Evolutionary conservation across 805 yeast species (phyloP).

Genomic region (Clavispora carvajalis): DNA sequence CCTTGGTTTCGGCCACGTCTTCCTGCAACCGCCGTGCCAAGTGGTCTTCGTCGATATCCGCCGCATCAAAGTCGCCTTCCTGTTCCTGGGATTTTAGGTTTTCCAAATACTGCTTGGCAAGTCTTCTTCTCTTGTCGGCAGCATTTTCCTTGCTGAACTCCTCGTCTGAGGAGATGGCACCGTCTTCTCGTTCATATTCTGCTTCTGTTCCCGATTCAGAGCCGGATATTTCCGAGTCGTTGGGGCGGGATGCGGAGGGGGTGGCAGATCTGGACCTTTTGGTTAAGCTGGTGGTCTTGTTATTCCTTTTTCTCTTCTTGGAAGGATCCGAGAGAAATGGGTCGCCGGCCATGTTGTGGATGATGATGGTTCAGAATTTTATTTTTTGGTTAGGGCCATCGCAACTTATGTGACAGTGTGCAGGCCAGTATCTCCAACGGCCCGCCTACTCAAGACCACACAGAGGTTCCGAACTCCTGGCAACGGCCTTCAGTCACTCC

Average conservation of each 20-base stretch:
- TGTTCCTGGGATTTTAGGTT: constrained; percentile 58
- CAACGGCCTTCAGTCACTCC: too few relatives aligned
- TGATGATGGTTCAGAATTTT: neutral
- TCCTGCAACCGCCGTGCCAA: constrained; percentile 72
- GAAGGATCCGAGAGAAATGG: constrained; percentile 61
- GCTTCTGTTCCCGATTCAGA: constrained; percentile 18
- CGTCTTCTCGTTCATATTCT: constrained; percentile 9
- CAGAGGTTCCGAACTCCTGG: too few relatives aligned
- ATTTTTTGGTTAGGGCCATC: neutral
- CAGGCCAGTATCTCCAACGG: neutral
- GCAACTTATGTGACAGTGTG: neutral
- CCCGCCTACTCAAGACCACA: too few relatives aligned
- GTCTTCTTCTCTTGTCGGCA: constrained; percentile 88
- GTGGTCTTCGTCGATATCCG: constrained; percentile 83
- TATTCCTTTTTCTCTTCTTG: constrained; percentile 41
- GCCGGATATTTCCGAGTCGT: constrained; percentile 55
- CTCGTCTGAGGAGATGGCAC: constrained; percentile 55
- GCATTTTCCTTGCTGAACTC: constrained; percentile 73
- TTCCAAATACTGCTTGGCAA: constrained; percentile 88
- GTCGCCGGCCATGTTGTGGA: constrained; percentile 45
- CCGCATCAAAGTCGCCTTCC: constrained; percentile 72
- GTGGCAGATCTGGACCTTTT: constrained; percentile 14
- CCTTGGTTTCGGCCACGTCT: constrained; percentile 88
- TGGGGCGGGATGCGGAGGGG: constrained; percentile 3
- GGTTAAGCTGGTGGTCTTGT: constrained; percentile 17